Percentiles rank a stretch among this genome's conserved stretches.
Conservation (phyloP, 78 protist species). For the Chrysochromulina tobinii region DNA sequence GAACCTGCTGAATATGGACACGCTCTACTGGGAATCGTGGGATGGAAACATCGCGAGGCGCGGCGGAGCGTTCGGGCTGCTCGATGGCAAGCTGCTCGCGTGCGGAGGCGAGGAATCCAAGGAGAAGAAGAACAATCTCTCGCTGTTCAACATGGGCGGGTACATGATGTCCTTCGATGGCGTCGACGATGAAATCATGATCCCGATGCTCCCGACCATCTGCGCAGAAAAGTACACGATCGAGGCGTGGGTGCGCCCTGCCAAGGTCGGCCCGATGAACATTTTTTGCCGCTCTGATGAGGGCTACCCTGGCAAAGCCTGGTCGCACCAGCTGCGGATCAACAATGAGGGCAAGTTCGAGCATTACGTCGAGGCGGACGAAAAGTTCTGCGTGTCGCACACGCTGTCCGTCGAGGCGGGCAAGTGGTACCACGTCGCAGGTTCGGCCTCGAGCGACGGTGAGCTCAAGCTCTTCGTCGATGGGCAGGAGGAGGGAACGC, state of each 20-base stretch:
- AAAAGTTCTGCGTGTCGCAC: neutral
- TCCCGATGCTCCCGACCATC: neutral
- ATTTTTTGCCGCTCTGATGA: neutral
- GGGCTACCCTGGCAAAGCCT: neutral
- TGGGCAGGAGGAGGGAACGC: neutral
- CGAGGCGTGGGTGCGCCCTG: neutral
- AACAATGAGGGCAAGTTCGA: neutral
- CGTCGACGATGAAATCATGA: neutral
- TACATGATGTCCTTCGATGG: neutral
- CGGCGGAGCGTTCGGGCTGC: neutral
- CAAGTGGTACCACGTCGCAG: neutral
- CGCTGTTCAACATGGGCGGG: neutral
- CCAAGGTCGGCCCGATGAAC: neutral
- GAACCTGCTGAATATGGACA: no score
- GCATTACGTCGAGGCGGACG: neutral
- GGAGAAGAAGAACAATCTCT: neutral
- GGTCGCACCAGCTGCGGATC: constrained; percentile 24
- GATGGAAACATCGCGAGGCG: neutral
- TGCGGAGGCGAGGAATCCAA: neutral
- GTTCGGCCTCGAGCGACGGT: neutral
- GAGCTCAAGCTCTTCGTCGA: neutral
- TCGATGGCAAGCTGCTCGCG: neutral
- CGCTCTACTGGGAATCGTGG: neutral
- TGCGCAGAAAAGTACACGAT: neutral
- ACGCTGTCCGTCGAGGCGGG: neutral